Evolutionary conservation across 2,329 filamentous ascomycete species (phyloP), one percentile per base, ranked within the genome.

Genomic region (Fusarium multiceps): DNA sequence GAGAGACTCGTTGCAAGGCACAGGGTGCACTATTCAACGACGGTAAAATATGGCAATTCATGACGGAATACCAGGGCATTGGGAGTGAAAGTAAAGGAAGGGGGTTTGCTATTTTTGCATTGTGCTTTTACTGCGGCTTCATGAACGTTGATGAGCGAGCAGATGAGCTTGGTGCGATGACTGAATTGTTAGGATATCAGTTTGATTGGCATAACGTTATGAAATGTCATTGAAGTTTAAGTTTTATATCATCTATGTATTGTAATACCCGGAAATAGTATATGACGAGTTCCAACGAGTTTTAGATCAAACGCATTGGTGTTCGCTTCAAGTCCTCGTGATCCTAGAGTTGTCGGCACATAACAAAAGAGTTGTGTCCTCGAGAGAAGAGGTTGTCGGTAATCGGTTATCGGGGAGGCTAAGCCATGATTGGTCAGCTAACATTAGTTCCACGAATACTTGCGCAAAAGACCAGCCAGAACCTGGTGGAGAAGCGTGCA

Each of bases 401-500:
- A 42, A 47, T 59, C 73, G 73, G 73, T 60, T 75, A 43, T 75
- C 73, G 73, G 73, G 63, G 54, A 58, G 61, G 57, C 73, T 72
- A 74, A 72, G 63, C 59, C 61, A 48, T 74, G 73, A 75, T 75
- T 75, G 73, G 73, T 59, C 59, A 55, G 57, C 66, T 59, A 71
- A 66, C 41, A 56, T 68, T 66, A 42, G 64, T 72, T 66, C 50
- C 40, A 25, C 30, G 46, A 45, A 68, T 60, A 57, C 55, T 65
- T 68, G 49, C 42, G 34, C 30, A 63, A 57, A 56, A 37, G 34
- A 20, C 32, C 25, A 30, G 40, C 45, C 51, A 41, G 54, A 58
- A 34, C 41, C 42, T 5, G 40, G 68, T 71, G 67, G 68, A 68
- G 67, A 67, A 62, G 40, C 47, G 34, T 25, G 10, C 27, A 53